phyloP scores from a whole-genome alignment of 2,329 filamentous ascomycete genomes.

The Arthroderma uncinatum region DNA sequence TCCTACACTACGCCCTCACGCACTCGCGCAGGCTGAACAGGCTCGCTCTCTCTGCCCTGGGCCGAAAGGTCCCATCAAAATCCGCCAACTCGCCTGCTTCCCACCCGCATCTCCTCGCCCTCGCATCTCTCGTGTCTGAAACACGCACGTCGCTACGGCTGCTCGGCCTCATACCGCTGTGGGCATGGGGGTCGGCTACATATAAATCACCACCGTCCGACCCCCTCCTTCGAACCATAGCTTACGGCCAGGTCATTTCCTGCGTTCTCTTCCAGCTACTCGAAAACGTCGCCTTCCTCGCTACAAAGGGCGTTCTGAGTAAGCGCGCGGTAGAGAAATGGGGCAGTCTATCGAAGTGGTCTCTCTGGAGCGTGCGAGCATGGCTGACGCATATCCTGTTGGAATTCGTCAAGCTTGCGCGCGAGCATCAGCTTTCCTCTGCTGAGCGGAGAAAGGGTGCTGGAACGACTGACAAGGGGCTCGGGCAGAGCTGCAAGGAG shows the following conservation, averaged over 20 bases:
- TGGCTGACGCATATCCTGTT: constrained; percentile 70
- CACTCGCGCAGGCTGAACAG: constrained; percentile 40
- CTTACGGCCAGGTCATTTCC: constrained; percentile 55
- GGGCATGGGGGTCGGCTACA: constrained; percentile 62
- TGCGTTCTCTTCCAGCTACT: constrained; percentile 63
- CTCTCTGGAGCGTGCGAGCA: constrained; percentile 62
- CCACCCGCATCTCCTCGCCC: constrained; percentile 40
- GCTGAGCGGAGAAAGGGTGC: constrained; percentile 18
- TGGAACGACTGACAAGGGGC: constrained; percentile 16
- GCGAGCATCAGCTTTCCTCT: constrained; percentile 25
- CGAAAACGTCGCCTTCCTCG: constrained; percentile 74
- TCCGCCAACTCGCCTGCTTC: constrained; percentile 27
- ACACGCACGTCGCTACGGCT: constrained; percentile 45
- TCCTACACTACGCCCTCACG: constrained; percentile 48
- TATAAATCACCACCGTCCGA: constrained; percentile 38
- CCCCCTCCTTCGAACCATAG: constrained; percentile 41
- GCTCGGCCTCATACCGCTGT: constrained; percentile 59
- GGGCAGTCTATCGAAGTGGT: constrained; percentile 50
- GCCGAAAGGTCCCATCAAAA: constrained; percentile 14
- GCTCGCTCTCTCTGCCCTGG: constrained; percentile 26
- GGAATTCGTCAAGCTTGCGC: constrained; percentile 58
- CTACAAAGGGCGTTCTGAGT: constrained; percentile 57
- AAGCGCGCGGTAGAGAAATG: constrained; percentile 29
- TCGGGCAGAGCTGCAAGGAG: constrained; percentile 15
- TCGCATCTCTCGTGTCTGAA: constrained; percentile 39